Percentiles rank a stretch among this genome's conserved stretches.
Conservation (phyloP, 208 protist genomes). For the Crithidia expoeki region DNA sequence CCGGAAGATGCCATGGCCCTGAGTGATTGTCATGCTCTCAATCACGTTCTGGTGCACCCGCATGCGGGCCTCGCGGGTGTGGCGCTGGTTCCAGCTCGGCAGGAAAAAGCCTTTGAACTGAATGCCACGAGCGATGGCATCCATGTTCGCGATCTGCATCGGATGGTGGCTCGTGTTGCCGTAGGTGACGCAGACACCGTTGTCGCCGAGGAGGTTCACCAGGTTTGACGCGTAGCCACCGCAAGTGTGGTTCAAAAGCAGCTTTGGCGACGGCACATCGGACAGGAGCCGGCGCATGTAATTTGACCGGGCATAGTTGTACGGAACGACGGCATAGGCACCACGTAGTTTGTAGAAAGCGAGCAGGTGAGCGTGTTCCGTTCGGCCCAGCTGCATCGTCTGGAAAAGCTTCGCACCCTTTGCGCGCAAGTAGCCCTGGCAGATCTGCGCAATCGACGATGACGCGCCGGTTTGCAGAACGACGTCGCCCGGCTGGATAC, state of each 20-base stretch:
- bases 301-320: constrained; percentile 86
- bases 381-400: constrained; percentile 90
- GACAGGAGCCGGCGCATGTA: constrained; percentile 92
- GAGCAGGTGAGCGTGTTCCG: constrained; percentile 81
- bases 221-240: constrained; percentile 91
- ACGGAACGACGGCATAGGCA: constrained; percentile 85
- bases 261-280: constrained; percentile 93
- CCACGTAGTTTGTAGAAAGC: constrained; percentile 88
- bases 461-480: constrained; percentile 87
- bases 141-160: constrained; percentile 92
- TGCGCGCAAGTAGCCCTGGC: constrained; percentile 84
- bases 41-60: constrained; percentile 89
- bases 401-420: constrained; percentile 90
- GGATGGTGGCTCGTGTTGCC: constrained; percentile 95
- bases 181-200: constrained; percentile 95
- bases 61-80: constrained; percentile 89
- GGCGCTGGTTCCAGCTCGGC: constrained; percentile 80
- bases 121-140: constrained; percentile 93
- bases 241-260: constrained; percentile 96
- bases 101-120: constrained; percentile 94
- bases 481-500: constrained; percentile 89
- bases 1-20: constrained; percentile 88
- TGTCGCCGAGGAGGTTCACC: constrained; percentile 87
- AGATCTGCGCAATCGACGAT: constrained; percentile 89
- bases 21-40: constrained; percentile 89